phyloP scores from a whole-genome alignment of 495 filamentous ascomycete species.

The Podospora pseudoanserina region DNA sequence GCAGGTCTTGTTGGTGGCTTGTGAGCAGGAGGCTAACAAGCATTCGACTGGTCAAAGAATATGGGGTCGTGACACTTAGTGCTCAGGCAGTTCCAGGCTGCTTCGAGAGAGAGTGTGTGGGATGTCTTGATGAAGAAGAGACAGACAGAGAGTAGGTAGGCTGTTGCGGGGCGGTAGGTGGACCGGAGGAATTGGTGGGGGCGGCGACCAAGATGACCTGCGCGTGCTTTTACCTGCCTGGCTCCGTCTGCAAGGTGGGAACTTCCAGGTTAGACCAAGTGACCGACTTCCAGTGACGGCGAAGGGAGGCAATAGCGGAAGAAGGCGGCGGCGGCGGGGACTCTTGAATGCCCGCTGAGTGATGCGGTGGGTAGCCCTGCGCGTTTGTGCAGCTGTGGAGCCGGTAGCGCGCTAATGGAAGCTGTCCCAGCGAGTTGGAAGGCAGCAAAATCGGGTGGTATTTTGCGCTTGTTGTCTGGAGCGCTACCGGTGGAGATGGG shows the following conservation, averaged over 20 bases:
- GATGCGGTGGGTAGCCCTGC: not conserved
- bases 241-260: no score
- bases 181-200: not conserved
- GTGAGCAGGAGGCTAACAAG: not conserved
- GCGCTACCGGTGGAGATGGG: slow-evolving; percentile 1
- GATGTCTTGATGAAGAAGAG: not conserved
- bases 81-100: not conserved
- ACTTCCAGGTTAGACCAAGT: no score
- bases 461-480: not conserved
- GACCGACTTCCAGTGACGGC: not conserved
- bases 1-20: not conserved
- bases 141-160: not conserved
- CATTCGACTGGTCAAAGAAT: not conserved
- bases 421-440: slow-evolving; percentile 28
- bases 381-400: slow-evolving; percentile 30
- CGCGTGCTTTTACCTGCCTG: not conserved
- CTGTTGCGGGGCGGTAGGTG: not conserved
- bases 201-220: not conserved
- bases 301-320: not conserved
- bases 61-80: not conserved
- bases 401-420: slow-evolving; percentile 21
- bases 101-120: not conserved
- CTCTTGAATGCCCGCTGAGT: not conserved
- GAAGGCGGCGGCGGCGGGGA: slow-evolving; percentile 3
- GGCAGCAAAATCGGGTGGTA: slow-evolving; percentile 18